Conservation (phyloP, 352 stramenopile genomes). For the Thalassiosira exigua region DNA sequence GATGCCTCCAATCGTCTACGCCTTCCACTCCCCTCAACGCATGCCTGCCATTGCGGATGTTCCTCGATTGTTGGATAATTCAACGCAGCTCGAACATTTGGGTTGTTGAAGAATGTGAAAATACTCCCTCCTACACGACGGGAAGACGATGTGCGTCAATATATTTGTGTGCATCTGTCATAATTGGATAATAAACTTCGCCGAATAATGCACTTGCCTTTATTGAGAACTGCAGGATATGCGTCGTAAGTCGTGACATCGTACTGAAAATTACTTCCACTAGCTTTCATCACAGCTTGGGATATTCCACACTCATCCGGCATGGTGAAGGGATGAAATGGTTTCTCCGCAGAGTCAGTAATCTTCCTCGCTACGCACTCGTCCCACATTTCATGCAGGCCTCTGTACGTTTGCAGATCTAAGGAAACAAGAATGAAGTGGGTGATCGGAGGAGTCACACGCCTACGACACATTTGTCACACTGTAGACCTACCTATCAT, state of each 20-base stretch:
- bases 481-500: slow-evolving; percentile 76
- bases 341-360: neutral
- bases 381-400: slow-evolving; percentile 5
- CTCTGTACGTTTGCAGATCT: neutral
- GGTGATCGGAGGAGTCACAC: too few relatives aligned
- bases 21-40: slow-evolving; percentile 71
- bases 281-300: slow-evolving; percentile 56
- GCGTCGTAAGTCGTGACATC: slow-evolving; percentile 57
- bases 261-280: slow-evolving; percentile 52
- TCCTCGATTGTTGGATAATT: slow-evolving; percentile 56
- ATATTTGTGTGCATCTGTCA: too few relatives aligned
- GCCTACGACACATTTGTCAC: slow-evolving; percentile 63
- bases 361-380: slow-evolving; percentile 7
- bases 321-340: slow-evolving; percentile 72
- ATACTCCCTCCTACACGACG: slow-evolving; percentile 38
- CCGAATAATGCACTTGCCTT: slow-evolving; percentile 19
- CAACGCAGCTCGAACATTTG: slow-evolving; percentile 57
- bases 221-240: slow-evolving; percentile 38
- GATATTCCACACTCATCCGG: slow-evolving; percentile 78
- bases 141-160: slow-evolving; percentile 23
- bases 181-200: too few relatives aligned
- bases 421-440: too few relatives aligned
- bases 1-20: slow-evolving; percentile 30
- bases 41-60: slow-evolving; percentile 54
- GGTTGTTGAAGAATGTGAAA: slow-evolving; percentile 68